Evolutionary conservation across 768 basidiomycete species (phyloP).

Genomic region (Naganishia onofrii): DNA sequence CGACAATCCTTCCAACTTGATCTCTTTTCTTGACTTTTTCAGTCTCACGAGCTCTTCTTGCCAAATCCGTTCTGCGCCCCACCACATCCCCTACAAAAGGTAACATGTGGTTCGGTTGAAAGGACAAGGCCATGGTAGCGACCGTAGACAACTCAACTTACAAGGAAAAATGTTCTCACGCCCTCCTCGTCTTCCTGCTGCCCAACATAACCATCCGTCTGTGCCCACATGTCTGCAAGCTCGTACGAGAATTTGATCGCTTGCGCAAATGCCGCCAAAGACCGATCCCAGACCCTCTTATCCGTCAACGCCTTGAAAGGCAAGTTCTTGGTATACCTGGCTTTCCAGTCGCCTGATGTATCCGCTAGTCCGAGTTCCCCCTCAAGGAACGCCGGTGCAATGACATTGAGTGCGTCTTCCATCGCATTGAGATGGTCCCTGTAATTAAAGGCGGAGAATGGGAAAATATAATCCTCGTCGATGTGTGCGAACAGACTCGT

Average conservation of each 20-base stretch:
- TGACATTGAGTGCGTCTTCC: conserved; percentile 19
- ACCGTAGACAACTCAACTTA: neutral
- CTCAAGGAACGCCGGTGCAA: conserved; percentile 15
- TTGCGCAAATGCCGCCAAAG: conserved; percentile 17
- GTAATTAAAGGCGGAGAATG: conserved; percentile 16
- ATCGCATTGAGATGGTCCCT: conserved; percentile 4
- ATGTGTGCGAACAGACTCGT: conserved; percentile 12
- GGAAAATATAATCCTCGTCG: conserved; percentile 17
- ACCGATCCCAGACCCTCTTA: conserved; percentile 7
- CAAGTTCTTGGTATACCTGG: conserved; percentile 4
- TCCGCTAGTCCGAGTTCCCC: conserved; percentile 16
- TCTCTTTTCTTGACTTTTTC: neutral
- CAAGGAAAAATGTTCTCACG: conserved; percentile 11
- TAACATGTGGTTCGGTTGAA: too few relatives aligned
- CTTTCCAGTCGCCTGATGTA: conserved; percentile 4
- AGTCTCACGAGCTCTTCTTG: conserved; percentile 17
- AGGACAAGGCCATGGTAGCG: neutral
- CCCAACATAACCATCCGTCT: conserved; percentile 15
- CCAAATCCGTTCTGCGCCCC: conserved; percentile 19
- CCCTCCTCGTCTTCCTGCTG: conserved; percentile 15
- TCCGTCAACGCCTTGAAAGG: conserved; percentile 7
- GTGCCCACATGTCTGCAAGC: conserved; percentile 23
- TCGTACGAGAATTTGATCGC: conserved; percentile 21
- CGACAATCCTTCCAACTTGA: neutral
- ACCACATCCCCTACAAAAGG: conserved; percentile 7